A percentile compares a stretch with the other conserved stretches of the same genome.
These are phyloP conservation scores for Dictyostelium capitatum DNA, from an alignment of 78 protist species.

Conservation along the genomic window DNA sequence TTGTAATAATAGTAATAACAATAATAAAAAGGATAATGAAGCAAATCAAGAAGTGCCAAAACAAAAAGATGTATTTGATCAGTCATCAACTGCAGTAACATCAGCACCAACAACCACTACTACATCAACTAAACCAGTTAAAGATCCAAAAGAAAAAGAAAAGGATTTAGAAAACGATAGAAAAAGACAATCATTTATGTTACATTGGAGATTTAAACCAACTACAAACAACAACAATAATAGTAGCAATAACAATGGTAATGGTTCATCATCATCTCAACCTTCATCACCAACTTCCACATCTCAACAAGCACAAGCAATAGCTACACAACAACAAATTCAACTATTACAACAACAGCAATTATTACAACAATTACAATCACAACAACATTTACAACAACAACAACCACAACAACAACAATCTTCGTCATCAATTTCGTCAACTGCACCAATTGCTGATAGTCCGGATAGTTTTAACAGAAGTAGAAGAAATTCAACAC, in stretches of 20 bases:
- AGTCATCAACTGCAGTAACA: neutral
- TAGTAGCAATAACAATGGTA: neutral
- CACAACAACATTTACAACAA: too few species aligned
- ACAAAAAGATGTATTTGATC: conserved; percentile 2
- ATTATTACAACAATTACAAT: neutral
- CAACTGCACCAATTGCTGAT: neutral
- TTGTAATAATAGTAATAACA: too few species aligned
- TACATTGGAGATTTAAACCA: conserved; percentile 66
- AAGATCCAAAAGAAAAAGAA: conserved; percentile 10
- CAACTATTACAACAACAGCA: neutral
- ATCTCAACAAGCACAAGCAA: neutral
- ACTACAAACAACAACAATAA: neutral
- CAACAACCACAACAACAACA: neutral
- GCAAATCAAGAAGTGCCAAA: conserved; percentile 1
- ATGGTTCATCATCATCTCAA: conserved; percentile 1
- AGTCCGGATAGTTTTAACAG: neutral
- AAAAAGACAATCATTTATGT: conserved; percentile 43
- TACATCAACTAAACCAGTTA: neutral
- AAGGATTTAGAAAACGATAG: conserved; percentile 44
- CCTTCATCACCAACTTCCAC: neutral
- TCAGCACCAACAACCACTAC: neutral
- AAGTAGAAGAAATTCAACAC: conserved; percentile 56
- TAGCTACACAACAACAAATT: too few species aligned
- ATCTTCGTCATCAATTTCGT: neutral
- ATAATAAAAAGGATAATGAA: neutral